These are phyloP conservation scores for Piper betle DNA, from an alignment of 164 flowering plant species.

Conservation along the genomic window DNA sequence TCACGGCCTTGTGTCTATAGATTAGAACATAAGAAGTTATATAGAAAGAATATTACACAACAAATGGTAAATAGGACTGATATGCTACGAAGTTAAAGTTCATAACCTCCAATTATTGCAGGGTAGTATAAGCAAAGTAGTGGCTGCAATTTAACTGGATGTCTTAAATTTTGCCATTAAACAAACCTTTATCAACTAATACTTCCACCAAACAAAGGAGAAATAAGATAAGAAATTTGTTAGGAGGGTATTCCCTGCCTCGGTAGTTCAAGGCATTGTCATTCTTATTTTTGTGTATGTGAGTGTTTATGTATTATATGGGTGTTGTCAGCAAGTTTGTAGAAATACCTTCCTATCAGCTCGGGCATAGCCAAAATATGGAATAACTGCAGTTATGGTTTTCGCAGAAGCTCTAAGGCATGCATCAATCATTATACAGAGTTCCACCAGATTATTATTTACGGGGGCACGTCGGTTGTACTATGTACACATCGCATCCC, in stretches of 20 bases:
- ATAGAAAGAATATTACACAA: background rate
- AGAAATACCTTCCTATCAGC: conserved; percentile 83
- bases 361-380: conserved; percentile 98
- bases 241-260: conserved; percentile 38
- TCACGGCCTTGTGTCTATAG: conserved; percentile 97
- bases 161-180: no score
- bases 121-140: no score
- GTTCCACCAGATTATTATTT: conserved; percentile 97
- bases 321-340: background rate
- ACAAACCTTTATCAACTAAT: no score
- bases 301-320: background rate
- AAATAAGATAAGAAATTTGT: no score
- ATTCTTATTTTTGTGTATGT: conserved; percentile 35
- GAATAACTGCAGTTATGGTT: conserved; percentile 92
- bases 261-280: conserved; percentile 38
- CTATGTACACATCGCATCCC: conserved; percentile 90
- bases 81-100: background rate
- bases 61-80: background rate
- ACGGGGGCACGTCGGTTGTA: conserved; percentile 98
- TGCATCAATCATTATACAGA: conserved; percentile 88
- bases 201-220: no score
- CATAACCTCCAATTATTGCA: no score
- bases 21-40: background rate
- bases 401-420: conserved; percentile 98
- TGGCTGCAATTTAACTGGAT: no score